A percentile compares a stretch with the other conserved stretches of the same genome.
These are phyloP conservation scores for Camellia japonica DNA, from an alignment of 148 eudicot genomes.

Conservation along the genomic window DNA sequence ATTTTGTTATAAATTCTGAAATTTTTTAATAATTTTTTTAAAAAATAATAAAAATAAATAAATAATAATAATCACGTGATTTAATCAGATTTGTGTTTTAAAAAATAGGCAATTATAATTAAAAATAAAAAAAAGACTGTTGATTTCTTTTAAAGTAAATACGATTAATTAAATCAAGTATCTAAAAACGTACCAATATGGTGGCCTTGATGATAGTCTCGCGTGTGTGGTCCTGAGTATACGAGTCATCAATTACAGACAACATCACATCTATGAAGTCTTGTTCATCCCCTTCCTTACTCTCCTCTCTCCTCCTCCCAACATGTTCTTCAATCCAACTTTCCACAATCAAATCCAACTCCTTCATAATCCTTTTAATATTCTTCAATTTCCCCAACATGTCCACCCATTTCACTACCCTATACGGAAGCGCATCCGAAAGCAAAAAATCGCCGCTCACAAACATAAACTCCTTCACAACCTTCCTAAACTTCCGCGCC, in stretches of 20 bases:
- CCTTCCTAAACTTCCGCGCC: neutral
- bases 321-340: constrained; percentile 10
- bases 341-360: neutral
- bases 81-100: no score
- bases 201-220: constrained; percentile 13
- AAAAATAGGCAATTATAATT: no score
- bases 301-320: neutral
- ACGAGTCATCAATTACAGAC: neutral
- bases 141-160: no score
- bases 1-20: no score
- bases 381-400: neutral
- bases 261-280: constrained; percentile 14
- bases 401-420: constrained; percentile 3
- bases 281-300: neutral
- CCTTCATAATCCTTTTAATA: neutral
- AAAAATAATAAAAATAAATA: no score
- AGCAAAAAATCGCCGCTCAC: neutral
- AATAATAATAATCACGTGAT: no score
- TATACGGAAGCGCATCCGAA: neutral
- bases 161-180: no score
- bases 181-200: neutral
- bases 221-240: neutral
- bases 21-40: no score
- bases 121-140: no score
- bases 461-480: neutral